These are phyloP conservation scores for Salisapilia sapeloensis DNA, from an alignment of 352 stramenopile genomes.

Conservation along the genomic window DNA sequence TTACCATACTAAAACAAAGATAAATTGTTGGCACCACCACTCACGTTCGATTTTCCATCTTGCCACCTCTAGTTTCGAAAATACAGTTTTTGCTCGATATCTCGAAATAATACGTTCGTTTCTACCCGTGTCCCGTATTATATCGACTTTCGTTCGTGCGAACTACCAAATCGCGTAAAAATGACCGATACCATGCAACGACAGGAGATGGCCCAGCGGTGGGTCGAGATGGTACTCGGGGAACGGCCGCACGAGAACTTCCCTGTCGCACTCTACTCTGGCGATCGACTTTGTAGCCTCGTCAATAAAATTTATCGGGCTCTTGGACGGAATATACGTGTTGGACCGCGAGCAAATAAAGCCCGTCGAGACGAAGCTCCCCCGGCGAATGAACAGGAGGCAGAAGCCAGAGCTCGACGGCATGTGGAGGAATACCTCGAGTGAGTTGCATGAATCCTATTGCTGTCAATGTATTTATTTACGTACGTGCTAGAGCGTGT, in stretches of 20 bases:
- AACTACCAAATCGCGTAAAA: too few species aligned
- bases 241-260: conserved; percentile 47
- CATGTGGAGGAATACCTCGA: conserved; percentile 54
- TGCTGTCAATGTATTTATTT: conserved; percentile 1
- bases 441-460: conserved; percentile 10
- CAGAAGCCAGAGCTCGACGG: conserved; percentile 10
- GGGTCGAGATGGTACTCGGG: conserved; percentile 80
- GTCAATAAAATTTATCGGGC: conserved; percentile 58
- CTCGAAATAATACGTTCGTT: too few species aligned
- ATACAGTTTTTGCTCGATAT: background rate
- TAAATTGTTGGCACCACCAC: too few species aligned
- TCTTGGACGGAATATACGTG: conserved; percentile 37
- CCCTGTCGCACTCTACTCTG: conserved; percentile 31
- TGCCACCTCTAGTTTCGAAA: background rate
- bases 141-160: too few species aligned
- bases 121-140: too few species aligned
- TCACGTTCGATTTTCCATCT: background rate
- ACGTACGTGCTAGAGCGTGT: conserved; percentile 22
- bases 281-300: conserved; percentile 41
- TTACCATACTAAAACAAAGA: too few species aligned
- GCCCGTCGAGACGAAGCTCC: conserved; percentile 3
- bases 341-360: conserved; percentile 3
- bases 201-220: conserved; percentile 63
- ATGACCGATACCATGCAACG: too few species aligned
- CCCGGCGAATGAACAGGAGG: conserved; percentile 7